Percentiles rank a stretch among this genome's conserved stretches.
These are phyloP conservation scores for Elsinoe batatas DNA, from an alignment of 2,329 filamentous ascomycete genomes.

Conservation along the genomic window DNA sequence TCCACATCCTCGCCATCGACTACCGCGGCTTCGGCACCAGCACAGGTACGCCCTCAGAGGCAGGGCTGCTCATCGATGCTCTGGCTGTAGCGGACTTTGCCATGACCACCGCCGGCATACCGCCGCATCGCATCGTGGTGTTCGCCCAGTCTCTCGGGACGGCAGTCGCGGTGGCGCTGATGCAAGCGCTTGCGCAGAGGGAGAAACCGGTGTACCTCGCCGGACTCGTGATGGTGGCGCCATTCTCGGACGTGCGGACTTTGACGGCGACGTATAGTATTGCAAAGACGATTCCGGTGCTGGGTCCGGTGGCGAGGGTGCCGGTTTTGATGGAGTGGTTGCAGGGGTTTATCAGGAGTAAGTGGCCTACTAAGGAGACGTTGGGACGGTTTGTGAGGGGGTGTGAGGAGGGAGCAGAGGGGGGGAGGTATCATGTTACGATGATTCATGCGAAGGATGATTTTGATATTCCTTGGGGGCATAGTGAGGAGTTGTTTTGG, in stretches of 20 bases:
- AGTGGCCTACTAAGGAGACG: conserved; percentile 43
- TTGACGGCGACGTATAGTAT: conserved; percentile 49
- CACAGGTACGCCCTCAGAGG: conserved; percentile 45
- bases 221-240: conserved; percentile 47
- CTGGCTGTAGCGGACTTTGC: conserved; percentile 46
- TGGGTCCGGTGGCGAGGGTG: conserved; percentile 43
- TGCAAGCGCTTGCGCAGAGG: conserved; percentile 35
- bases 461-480: conserved; percentile 41
- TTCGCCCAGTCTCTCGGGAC: conserved; percentile 53
- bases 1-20: conserved; percentile 51
- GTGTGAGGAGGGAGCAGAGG: conserved; percentile 24
- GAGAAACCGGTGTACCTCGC: conserved; percentile 40
- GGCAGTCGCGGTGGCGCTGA: conserved; percentile 39
- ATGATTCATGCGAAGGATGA: conserved; percentile 46
- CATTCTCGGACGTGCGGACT: conserved; percentile 46
- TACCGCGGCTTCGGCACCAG: conserved; percentile 52
- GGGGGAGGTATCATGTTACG: conserved; percentile 34
- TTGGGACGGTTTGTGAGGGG: conserved; percentile 37
- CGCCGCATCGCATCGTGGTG: conserved; percentile 46
- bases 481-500: conserved; percentile 45
- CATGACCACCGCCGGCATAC: conserved; percentile 41
- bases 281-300: conserved; percentile 44
- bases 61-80: conserved; percentile 46
- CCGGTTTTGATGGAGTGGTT: conserved; percentile 39
- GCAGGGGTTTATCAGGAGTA: conserved; percentile 39